phyloP scores from a whole-genome alignment of 129 eudicot genomes.

The Centella asiatica region DNA sequence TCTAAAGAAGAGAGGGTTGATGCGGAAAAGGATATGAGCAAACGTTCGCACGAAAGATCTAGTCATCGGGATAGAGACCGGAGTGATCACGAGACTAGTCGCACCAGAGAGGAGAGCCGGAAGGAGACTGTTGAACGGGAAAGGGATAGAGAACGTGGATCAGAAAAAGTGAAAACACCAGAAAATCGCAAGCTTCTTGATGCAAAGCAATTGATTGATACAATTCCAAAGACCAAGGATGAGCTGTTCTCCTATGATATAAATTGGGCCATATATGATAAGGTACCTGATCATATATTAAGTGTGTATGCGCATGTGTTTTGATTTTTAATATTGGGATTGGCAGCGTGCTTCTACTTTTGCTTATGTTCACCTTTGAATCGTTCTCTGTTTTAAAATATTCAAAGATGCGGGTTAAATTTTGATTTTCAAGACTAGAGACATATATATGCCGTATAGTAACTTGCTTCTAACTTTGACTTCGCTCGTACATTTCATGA shows the following conservation, averaged over 20 bases:
- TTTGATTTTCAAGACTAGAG: not conserved
- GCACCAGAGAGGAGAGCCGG: slow-evolving; percentile 46
- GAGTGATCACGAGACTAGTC: slow-evolving; percentile 30
- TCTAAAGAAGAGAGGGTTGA: slow-evolving; percentile 67
- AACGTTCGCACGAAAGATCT: slow-evolving; percentile 64
- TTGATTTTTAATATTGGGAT: not conserved
- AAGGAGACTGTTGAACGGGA: slow-evolving; percentile 38
- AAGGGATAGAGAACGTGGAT: slow-evolving; percentile 30
- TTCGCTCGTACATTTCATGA: not conserved
- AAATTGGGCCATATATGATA: slow-evolving; percentile 76
- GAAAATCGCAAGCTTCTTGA: slow-evolving; percentile 74
- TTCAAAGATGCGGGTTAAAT: not conserved
- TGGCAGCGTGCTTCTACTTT: not conserved
- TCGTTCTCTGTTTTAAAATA: not conserved
- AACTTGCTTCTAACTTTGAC: not conserved
- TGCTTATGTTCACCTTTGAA: not conserved
- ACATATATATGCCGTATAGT: not conserved
- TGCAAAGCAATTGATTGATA: slow-evolving; percentile 87
- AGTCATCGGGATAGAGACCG: slow-evolving; percentile 50
- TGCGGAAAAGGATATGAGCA: slow-evolving; percentile 53
- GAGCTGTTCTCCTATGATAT: slow-evolving; percentile 84
- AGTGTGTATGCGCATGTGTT: too few species aligned
- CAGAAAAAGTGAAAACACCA: slow-evolving; percentile 48
- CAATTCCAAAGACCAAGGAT: slow-evolving; percentile 92
- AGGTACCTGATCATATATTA: not conserved